phyloP scores from a whole-genome alignment of 139 green algal genomes.

The Coelastrella sp. region DNA sequence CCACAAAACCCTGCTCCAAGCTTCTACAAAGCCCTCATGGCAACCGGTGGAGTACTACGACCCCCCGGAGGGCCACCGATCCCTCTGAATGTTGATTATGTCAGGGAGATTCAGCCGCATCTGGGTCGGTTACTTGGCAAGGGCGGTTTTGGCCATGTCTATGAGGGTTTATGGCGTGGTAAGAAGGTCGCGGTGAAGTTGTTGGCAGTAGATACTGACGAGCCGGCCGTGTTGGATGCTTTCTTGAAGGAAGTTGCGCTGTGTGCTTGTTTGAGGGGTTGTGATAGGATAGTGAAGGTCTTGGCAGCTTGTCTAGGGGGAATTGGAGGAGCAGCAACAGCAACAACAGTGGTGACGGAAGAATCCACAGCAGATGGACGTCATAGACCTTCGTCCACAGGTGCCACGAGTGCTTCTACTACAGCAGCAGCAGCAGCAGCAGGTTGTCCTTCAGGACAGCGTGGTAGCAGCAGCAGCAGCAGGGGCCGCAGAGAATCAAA shows the following conservation, averaged over 20 bases:
- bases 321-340: neutral
- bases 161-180: conserved; percentile 69
- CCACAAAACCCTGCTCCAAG: neutral
- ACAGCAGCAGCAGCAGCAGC: conserved; percentile 23
- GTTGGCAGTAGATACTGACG: conserved; percentile 41
- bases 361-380: neutral
- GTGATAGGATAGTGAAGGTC: conserved; percentile 64
- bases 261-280: conserved; percentile 46
- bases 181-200: conserved; percentile 49
- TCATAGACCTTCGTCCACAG: neutral
- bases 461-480: conserved; percentile 11
- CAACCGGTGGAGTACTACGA: conserved; percentile 13
- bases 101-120: conserved; percentile 71
- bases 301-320: conserved; percentile 71
- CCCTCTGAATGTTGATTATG: conserved; percentile 78
- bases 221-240: conserved; percentile 48
- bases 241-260: conserved; percentile 80
- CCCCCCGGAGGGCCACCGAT: conserved; percentile 50
- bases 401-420: no score
- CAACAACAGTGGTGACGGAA: conserved; percentile 1
- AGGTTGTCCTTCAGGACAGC: neutral
- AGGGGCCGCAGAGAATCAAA: neutral
- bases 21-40: conserved; percentile 40
- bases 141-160: conserved; percentile 82
- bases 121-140: conserved; percentile 71